Evolutionary conservation across 495 filamentous ascomycete species (phyloP).

Genomic region (Aspergillus conjunctus): DNA sequence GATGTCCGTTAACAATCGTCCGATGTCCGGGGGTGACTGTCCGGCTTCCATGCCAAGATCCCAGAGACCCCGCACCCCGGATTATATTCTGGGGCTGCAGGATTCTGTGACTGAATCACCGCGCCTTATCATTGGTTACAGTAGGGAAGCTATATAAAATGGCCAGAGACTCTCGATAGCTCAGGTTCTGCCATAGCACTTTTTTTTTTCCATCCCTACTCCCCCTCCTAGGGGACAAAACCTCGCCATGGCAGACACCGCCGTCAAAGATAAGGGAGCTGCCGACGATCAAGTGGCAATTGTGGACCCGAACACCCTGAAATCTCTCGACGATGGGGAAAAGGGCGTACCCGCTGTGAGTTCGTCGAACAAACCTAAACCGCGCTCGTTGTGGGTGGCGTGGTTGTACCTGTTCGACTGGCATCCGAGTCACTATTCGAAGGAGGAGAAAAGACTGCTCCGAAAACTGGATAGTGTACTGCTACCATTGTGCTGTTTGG

Average conservation of each 20-base stretch:
- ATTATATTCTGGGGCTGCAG: conserved; percentile 1
- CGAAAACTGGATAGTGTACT: conserved; percentile 26
- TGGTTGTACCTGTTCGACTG: conserved; percentile 27
- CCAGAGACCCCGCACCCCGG: conserved; percentile 11
- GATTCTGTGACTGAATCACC: neutral
- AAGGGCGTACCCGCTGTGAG: neutral
- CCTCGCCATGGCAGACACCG: conserved; percentile 1
- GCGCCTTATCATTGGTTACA: neutral
- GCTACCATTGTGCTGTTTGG: conserved; percentile 26
- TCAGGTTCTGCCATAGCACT: no score
- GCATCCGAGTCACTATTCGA: conserved; percentile 25
- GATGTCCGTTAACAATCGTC: no score
- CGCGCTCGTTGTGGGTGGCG: conserved; percentile 19
- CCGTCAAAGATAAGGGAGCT: conserved; percentile 4
- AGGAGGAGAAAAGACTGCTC: conserved; percentile 22
- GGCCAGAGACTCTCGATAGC: no score
- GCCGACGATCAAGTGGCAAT: neutral
- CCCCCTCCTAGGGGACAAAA: no score
- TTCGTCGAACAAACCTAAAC: conserved; percentile 12
- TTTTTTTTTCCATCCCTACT: no score
- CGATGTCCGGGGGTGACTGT: no score
- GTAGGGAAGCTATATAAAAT: conserved; percentile 1
- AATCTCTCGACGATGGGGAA: conserved; percentile 4
- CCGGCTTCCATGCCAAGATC: no score
- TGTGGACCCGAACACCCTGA: neutral